Evolutionary conservation across 257 asterid species (phyloP), one percentile per base, ranked within the genome.

Genomic region (Ballota nigra): DNA sequence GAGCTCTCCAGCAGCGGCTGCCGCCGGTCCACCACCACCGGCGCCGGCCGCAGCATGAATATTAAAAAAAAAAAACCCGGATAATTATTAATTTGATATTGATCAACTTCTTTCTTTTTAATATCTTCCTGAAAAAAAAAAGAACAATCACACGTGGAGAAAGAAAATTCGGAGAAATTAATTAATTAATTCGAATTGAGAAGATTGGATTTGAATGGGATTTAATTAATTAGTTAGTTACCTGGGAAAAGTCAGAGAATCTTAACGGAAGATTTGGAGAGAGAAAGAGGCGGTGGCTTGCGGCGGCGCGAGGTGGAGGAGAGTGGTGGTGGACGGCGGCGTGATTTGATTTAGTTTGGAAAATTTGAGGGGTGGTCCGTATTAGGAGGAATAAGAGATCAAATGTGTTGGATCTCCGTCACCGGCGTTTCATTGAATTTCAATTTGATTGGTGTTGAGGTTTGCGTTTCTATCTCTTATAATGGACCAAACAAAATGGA

Each of bases 1-100:
- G 71, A 47, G 18, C 6, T 56, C 0, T 66, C 69, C 64, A 90
- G 67, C 6, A 88, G 76, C 8, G 91, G 96, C 66, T 68, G 80
- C 63, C 88, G 82, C 28, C 87, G 85, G 71, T 72, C 81, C 26
- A 47, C 82, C 18, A 23, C 26, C 4, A 73, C 11, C 77, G 67
- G 11, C 43, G 77, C 74, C 9, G 82, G 62, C 1, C 71, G 83
- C 26, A 85, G 87, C 22, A 76, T 70, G 26, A 41, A 41, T 2
- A 31, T 33, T 5, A 33, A 33, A 33, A 33, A 5, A 33, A 33
- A 33, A 11, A 41, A 12, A 11, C 5, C 49, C 16, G n/a, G n/a
- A 13, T 41, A 12, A 41, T 41, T 41, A 41, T n/a, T n/a, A n/a
- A n/a, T n/a, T n/a, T n/a, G 3, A 41, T 11, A 3, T 41, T 41